Evolutionary conservation across 345 rosid species (phyloP).

Genomic region (Acer yangbiense): DNA sequence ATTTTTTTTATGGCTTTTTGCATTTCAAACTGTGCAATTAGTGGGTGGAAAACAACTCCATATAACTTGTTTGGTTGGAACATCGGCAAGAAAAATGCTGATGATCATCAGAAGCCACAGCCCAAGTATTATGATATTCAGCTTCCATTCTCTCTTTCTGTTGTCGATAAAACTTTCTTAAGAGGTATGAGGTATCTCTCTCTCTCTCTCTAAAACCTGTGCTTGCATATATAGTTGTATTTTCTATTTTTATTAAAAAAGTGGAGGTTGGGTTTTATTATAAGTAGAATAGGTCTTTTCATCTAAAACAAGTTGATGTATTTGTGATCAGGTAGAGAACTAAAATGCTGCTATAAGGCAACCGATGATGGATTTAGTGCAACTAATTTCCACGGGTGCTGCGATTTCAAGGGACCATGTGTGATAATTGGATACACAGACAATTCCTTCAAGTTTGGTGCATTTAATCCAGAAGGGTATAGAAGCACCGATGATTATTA

Average conservation of each 20-base stretch:
- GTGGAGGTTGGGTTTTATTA: too few species aligned
- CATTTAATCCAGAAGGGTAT: conserved; percentile 84
- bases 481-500: conserved; percentile 87
- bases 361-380: conserved; percentile 80
- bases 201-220: not conserved
- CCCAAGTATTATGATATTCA: conserved; percentile 49
- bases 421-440: conserved; percentile 78
- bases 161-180: conserved; percentile 66
- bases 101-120: conserved; percentile 35
- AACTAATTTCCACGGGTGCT: conserved; percentile 64
- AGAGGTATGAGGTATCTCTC: conserved; percentile 38
- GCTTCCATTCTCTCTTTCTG: conserved; percentile 68
- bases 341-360: conserved; percentile 82
- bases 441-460: conserved; percentile 75
- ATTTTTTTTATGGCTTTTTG: conserved; percentile 47
- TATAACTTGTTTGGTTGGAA: conserved; percentile 63
- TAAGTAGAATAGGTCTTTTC: too few species aligned
- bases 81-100: conserved; percentile 38
- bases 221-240: too few species aligned
- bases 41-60: conserved; percentile 34
- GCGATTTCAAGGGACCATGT: conserved; percentile 93
- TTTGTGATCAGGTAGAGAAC: conserved; percentile 54
- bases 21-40: conserved; percentile 36
- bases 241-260: too few species aligned
- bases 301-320: too few species aligned